Percentiles rank a stretch among this genome's conserved stretches.
Evolutionary conservation across 2,329 filamentous ascomycete genomes (phyloP).

Genomic region (Aspergillus felis): DNA sequence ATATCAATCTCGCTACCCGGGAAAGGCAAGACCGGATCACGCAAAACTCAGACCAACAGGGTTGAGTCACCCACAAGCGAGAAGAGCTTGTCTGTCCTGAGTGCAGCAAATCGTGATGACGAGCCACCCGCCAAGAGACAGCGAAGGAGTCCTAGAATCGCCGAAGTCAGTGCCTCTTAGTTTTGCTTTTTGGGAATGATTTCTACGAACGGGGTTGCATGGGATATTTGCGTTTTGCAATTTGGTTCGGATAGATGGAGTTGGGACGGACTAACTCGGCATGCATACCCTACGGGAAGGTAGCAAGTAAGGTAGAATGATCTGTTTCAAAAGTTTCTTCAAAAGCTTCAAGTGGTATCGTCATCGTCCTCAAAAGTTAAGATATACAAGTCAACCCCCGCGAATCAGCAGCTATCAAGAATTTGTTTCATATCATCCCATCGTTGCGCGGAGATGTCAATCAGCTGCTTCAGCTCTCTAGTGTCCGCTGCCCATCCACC

Average conservation of each 20-base stretch:
- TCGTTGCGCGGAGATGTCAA: slow-evolving; percentile 57
- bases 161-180: not conserved
- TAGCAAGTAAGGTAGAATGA: not conserved
- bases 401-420: slow-evolving; percentile 29
- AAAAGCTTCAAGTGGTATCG: slow-evolving; percentile 22
- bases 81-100: slow-evolving; percentile 18
- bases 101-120: slow-evolving; percentile 16
- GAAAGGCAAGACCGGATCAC: slow-evolving; percentile 9
- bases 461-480: slow-evolving; percentile 58
- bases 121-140: slow-evolving; percentile 35
- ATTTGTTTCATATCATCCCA: slow-evolving; percentile 58
- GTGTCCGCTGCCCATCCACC: slow-evolving; percentile 70
- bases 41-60: not conserved
- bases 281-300: not conserved
- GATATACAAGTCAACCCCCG: slow-evolving; percentile 9
- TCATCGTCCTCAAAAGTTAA: slow-evolving; percentile 10
- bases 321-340: not conserved
- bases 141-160: slow-evolving; percentile 25
- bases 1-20: slow-evolving; percentile 31
- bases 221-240: not conserved
- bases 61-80: slow-evolving; percentile 8
- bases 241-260: not conserved
- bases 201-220: not conserved
- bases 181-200: not conserved
- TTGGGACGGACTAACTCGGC: not conserved